These are phyloP conservation scores for Paramecium primaurelia DNA, from an alignment of 73 alveolate species.

Conservation along the genomic window DNA sequence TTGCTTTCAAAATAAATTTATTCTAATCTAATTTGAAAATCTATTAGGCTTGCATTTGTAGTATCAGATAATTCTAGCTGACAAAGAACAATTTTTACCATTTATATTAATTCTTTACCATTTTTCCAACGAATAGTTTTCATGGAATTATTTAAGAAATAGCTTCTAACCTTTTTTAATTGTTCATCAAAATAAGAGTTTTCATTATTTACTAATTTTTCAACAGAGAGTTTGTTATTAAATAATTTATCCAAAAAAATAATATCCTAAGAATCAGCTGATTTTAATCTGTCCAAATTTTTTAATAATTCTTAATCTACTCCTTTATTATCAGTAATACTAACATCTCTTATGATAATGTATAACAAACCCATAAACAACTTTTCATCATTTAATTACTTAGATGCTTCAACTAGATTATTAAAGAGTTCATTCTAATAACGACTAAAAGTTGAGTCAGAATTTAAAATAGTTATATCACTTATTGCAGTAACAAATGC, in stretches of 20 bases:
- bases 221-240: neutral
- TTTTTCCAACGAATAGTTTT: neutral
- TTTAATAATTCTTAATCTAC: neutral
- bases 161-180: neutral
- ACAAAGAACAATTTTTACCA: neutral
- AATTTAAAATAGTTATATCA: constrained; percentile 66
- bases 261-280: neutral
- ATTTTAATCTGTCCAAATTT: neutral
- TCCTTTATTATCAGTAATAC: neutral
- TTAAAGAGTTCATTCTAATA: neutral
- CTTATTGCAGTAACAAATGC: constrained; percentile 58
- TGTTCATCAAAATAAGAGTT: neutral
- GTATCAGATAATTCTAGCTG: neutral
- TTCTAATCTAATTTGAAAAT: neutral
- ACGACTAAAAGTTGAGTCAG: constrained; percentile 45
- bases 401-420: neutral
- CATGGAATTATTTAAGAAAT: neutral
- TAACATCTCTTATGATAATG: neutral
- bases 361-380: neutral
- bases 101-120: neutral
- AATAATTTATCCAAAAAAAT: neutral
- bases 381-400: neutral
- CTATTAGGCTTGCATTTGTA: neutral
- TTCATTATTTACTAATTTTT: neutral
- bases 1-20: neutral